Conservation (phyloP, 2,329 filamentous ascomycete genomes). For the Exophiala viscosa region DNA sequence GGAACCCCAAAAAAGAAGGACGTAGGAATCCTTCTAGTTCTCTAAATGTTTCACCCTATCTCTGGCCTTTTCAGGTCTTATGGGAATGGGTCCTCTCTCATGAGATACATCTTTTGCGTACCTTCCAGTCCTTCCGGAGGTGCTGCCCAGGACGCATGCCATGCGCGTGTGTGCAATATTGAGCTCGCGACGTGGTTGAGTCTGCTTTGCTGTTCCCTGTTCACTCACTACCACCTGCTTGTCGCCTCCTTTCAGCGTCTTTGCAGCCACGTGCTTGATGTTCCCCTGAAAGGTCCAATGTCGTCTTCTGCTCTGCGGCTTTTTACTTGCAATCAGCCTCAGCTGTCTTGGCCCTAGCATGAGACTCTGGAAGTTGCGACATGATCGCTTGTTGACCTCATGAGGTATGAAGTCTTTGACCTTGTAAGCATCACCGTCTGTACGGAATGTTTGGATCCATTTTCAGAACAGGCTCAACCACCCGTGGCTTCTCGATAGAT, state of each 20-base stretch:
- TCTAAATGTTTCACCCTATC: slow-evolving; percentile 5
- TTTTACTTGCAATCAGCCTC: background rate
- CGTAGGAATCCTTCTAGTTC: background rate
- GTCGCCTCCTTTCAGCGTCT: too few relatives aligned
- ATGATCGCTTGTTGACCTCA: too few relatives aligned
- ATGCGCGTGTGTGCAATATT: background rate
- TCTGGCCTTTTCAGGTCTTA: slow-evolving; percentile 2
- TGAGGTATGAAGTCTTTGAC: too few relatives aligned
- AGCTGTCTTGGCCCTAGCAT: background rate
- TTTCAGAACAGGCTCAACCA: slow-evolving; percentile 38
- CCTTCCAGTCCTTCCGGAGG: background rate
- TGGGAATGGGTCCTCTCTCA: slow-evolving; percentile 20
- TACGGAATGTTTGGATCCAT: background rate
- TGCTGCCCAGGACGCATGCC: too few relatives aligned
- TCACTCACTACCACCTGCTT: too few relatives aligned
- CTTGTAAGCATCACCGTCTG: too few relatives aligned
- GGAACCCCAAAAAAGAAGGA: slow-evolving; percentile 50
- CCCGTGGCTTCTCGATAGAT: slow-evolving; percentile 85
- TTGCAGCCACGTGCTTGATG: too few relatives aligned
- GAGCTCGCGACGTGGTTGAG: too few relatives aligned
- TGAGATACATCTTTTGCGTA: slow-evolving; percentile 15
- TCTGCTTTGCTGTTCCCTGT: too few relatives aligned
- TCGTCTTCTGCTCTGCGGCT: too few relatives aligned
- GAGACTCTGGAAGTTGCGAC: background rate
- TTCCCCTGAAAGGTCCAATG: too few relatives aligned